Evolutionary conservation across 2,329 filamentous ascomycete genomes (phyloP).

Genomic region (Apiospora sp.): DNA sequence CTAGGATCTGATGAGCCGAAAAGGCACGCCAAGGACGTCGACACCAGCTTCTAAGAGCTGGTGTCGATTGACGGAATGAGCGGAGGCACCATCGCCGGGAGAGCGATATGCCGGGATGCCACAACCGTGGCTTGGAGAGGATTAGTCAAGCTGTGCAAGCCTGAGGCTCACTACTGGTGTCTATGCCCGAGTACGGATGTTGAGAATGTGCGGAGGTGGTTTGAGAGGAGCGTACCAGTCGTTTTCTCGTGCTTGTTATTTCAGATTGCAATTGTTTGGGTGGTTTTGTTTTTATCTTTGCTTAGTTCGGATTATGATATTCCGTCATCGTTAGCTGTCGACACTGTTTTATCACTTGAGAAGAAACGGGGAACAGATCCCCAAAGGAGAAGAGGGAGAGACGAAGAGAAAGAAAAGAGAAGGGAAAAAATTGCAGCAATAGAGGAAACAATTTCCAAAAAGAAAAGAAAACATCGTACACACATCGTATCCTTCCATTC

Average conservation of each 20-base stretch:
- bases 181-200: background rate
- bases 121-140: background rate
- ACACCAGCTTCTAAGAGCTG: background rate
- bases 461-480: background rate
- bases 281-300: slow-evolving; percentile 1
- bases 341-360: background rate
- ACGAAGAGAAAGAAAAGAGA: background rate
- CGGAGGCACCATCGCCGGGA: background rate
- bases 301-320: background rate
- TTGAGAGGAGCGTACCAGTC: slow-evolving; percentile 4
- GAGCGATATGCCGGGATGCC: background rate
- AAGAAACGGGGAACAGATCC: background rate
- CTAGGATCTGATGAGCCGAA: slow-evolving; percentile 24
- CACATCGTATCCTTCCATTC: background rate
- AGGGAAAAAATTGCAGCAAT: background rate
- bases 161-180: background rate
- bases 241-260: slow-evolving; percentile 25
- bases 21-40: slow-evolving; percentile 33
- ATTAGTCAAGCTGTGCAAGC: background rate
- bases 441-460: background rate
- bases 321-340: background rate
- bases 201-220: background rate
- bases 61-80: background rate
- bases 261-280: slow-evolving; percentile 25
- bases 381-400: background rate